Conservation (phyloP, 2,329 filamentous ascomycete genomes). For the Cordyceps cateniannulata region DNA sequence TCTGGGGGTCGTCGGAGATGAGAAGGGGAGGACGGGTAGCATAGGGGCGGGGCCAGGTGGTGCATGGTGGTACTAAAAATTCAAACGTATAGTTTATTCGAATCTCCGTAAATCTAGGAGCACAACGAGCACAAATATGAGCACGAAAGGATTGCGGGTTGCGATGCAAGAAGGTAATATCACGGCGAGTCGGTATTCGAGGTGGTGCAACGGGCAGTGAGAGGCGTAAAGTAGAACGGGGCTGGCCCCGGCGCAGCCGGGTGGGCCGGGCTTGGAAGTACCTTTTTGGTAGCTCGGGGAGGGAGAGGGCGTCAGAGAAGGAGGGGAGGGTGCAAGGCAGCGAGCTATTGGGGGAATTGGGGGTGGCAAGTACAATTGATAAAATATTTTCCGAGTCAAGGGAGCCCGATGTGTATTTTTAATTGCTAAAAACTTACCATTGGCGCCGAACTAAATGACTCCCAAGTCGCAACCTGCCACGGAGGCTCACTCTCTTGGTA, state of each 20-base stretch:
- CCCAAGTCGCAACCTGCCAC: background rate
- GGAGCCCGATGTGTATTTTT: background rate
- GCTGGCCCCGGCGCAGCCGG: slow-evolving; percentile 8
- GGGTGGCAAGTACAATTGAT: background rate
- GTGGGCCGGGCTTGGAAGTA: slow-evolving; percentile 9
- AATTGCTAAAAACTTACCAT: background rate
- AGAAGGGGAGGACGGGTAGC: background rate
- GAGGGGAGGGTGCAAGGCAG: background rate
- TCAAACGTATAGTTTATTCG: too few relatives aligned
- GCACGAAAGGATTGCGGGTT: slow-evolving; percentile 26
- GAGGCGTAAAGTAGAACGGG: background rate
- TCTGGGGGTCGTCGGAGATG: background rate
- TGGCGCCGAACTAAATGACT: background rate
- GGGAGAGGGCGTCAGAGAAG: background rate
- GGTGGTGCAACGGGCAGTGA: slow-evolving; percentile 5
- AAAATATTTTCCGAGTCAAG: background rate
- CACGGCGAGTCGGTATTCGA: background rate
- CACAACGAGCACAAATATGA: slow-evolving; percentile 62
- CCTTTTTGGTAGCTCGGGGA: background rate
- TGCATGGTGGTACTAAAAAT: background rate
- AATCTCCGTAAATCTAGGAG: slow-evolving; percentile 39
- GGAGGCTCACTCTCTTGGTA: background rate
- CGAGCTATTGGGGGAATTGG: background rate
- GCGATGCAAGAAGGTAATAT: background rate
- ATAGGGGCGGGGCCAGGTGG: background rate